Percentiles rank a stretch among this genome's conserved stretches.
Evolutionary conservation across 1,284 basidiomycete species (phyloP).

Genomic region (Flammula alnicola): DNA sequence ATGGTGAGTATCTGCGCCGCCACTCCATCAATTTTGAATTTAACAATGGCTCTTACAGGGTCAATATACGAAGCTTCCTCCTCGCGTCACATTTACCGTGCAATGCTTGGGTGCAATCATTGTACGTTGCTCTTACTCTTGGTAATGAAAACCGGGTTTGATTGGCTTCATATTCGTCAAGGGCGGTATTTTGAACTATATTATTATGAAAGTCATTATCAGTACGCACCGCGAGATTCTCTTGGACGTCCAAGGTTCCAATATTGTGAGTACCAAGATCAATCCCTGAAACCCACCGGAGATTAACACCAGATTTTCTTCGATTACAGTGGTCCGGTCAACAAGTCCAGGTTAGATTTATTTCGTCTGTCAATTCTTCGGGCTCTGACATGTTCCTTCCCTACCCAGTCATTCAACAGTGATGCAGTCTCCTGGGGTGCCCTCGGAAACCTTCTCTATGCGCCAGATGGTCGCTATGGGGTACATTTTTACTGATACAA

Average conservation of each 20-base stretch:
- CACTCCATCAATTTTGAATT: conserved; percentile 7
- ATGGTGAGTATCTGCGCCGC: conserved; percentile 35
- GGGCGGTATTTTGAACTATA: conserved; percentile 44
- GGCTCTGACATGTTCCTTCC: no score
- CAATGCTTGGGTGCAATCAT: conserved; percentile 60
- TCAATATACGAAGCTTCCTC: conserved; percentile 70
- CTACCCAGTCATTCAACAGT: conserved; percentile 43
- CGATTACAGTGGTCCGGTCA: conserved; percentile 51
- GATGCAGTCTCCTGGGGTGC: conserved; percentile 65
- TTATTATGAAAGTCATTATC: conserved; percentile 57
- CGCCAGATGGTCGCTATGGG: conserved; percentile 49
- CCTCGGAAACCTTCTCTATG: conserved; percentile 56
- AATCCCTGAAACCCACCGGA: background rate
- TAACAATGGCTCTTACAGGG: conserved; percentile 32
- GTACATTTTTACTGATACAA: conserved; percentile 32
- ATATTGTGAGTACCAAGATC: conserved; percentile 36
- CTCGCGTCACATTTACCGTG: conserved; percentile 61
- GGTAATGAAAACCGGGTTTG: no score
- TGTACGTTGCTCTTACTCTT: conserved; percentile 33
- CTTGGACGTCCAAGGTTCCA: conserved; percentile 46
- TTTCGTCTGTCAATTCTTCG: no score
- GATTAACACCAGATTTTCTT: no score
- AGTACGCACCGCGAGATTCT: conserved; percentile 44
- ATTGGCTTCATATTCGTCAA: conserved; percentile 12
- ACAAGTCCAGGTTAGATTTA: no score